Conservation (phyloP, 2,329 filamentous ascomycete species). For the Penicillium sp. region DNA sequence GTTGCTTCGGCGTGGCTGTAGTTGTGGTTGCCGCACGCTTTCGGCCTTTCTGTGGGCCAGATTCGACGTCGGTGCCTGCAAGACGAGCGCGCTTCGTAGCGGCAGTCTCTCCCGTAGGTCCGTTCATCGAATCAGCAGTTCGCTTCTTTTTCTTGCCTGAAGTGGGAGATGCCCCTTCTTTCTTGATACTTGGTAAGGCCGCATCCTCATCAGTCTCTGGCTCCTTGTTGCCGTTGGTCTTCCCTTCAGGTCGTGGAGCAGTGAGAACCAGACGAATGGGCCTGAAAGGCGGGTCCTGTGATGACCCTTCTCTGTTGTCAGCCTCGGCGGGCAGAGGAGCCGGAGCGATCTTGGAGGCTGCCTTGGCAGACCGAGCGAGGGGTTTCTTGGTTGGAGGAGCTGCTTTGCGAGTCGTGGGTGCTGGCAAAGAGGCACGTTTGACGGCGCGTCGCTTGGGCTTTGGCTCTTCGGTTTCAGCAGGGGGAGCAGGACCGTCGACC, state of each 20-base stretch:
- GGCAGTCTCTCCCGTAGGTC: neutral
- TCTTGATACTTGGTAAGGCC: neutral
- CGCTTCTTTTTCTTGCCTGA: neutral
- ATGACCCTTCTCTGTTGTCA: neutral
- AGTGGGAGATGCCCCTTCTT: neutral
- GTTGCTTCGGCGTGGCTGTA: neutral
- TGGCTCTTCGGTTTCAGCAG: neutral
- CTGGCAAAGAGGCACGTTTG: slow-evolving; percentile 4
- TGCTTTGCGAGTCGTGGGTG: neutral
- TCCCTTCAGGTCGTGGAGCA: neutral
- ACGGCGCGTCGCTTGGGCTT: slow-evolving; percentile 1
- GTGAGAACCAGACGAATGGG: neutral
- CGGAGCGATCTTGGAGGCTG: neutral
- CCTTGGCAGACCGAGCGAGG: neutral
- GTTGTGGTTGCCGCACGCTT: neutral
- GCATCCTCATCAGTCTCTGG: neutral
- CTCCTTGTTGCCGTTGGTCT: neutral
- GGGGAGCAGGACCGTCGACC: neutral
- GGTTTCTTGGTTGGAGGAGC: neutral
- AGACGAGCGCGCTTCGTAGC: neutral
- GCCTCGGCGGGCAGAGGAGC: neutral
- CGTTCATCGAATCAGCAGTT: slow-evolving; percentile 2
- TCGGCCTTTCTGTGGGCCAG: neutral
- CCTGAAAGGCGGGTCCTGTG: neutral
- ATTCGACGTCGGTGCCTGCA: neutral